Conservation (phyloP, 192 early-diverging fungal species). For the Borealophlyctis nickersoniae region DNA sequence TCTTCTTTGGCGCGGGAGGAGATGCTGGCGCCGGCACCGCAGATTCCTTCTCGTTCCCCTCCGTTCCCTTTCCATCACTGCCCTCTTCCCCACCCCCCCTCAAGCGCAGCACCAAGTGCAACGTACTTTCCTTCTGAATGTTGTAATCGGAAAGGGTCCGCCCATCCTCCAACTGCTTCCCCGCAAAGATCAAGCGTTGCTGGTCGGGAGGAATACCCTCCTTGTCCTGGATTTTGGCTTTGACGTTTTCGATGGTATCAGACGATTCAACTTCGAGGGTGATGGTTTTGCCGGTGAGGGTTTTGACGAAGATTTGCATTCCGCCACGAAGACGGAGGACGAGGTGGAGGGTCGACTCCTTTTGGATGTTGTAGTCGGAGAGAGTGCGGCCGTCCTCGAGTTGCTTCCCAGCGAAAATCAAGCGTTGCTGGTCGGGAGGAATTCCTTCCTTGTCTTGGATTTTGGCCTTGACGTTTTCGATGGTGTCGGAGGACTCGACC, state of each 20-base stretch:
- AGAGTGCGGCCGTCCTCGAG: constrained; percentile 73
- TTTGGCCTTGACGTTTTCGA: constrained; percentile 76
- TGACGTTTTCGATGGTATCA: constrained; percentile 74
- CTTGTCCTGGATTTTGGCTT: constrained; percentile 54
- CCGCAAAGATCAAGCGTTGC: constrained; percentile 77
- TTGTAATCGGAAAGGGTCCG: constrained; percentile 72
- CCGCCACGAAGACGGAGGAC: constrained; percentile 66
- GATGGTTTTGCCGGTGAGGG: constrained; percentile 76
- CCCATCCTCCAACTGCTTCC: constrained; percentile 76
- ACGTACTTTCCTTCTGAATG: constrained; percentile 71
- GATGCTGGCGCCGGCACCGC: constrained; percentile 13
- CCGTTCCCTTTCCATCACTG: too few relatives aligned
- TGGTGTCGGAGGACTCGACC: constrained; percentile 74
- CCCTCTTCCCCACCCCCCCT: constrained; percentile 65
- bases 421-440: constrained; percentile 73
- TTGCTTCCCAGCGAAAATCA: constrained; percentile 79
- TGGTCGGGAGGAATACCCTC: constrained; percentile 75
- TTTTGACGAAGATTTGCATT: constrained; percentile 76
- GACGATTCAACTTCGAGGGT: constrained; percentile 72
- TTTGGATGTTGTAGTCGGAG: constrained; percentile 74
- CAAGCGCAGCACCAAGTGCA: constrained; percentile 67
- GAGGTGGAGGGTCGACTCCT: constrained; percentile 68
- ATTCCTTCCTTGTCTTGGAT: constrained; percentile 81
- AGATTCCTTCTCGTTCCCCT: too few relatives aligned
- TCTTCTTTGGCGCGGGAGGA: constrained; percentile 9